phyloP scores from a whole-genome alignment of 345 rosid genomes.

The Eucalyptus microcorys region DNA sequence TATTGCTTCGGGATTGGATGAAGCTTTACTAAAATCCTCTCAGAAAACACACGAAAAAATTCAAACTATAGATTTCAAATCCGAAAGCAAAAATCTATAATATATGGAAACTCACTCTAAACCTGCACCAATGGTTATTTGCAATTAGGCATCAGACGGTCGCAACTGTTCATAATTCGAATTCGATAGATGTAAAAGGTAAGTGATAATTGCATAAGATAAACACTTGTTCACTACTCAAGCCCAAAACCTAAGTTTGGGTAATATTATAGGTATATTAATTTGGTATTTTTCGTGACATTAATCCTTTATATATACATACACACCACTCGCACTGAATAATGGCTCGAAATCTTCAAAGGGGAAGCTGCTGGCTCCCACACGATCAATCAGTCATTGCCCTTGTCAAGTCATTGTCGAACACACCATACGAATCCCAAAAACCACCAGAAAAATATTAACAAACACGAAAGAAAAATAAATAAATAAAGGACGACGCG shows the following conservation, averaged over 20 bases:
- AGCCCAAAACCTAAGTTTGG: background rate
- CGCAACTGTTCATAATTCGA: background rate
- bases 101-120: background rate
- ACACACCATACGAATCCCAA: background rate
- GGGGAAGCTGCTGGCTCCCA: background rate
- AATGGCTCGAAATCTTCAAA: background rate
- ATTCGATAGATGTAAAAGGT: background rate
- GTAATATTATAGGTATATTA: too few species aligned
- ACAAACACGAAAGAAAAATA: background rate
- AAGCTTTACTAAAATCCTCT: background rate
- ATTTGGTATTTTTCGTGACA: too few species aligned
- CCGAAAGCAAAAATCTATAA: background rate
- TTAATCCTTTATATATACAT: too few species aligned
- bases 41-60: background rate
- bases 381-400: background rate
- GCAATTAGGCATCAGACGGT: background rate
- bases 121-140: background rate
- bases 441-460: background rate
- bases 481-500: background rate
- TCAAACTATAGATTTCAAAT: rapidly evolving
- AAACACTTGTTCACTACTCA: background rate
- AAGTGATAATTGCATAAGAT: background rate
- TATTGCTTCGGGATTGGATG: rapidly evolving
- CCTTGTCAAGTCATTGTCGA: background rate
- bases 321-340: background rate